Percentiles rank a stretch among this genome's conserved stretches.
phyloP scores from a whole-genome alignment of 2,329 filamentous ascomycete species.

The Thelonectria blattea region DNA sequence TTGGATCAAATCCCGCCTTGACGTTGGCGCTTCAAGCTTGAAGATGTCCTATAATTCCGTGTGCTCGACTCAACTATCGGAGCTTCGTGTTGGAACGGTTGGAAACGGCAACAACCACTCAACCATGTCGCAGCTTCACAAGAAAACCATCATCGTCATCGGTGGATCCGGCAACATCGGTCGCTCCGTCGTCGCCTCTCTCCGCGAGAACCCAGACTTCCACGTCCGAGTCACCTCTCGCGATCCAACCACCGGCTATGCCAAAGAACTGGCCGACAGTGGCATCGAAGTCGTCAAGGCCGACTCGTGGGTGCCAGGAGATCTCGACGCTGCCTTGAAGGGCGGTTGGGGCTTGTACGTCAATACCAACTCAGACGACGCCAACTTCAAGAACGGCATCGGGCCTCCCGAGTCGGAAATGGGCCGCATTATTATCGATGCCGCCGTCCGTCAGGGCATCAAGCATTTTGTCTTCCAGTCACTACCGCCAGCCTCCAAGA shows the following conservation, averaged over 20 bases:
- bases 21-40: too few species aligned
- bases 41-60: too few species aligned
- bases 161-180: background rate
- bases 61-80: too few species aligned
- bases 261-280: background rate
- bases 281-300: constrained; percentile 14
- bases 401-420: background rate
- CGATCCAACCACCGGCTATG: constrained; percentile 1
- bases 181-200: background rate
- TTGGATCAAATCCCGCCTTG: too few species aligned
- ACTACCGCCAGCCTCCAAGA: background rate
- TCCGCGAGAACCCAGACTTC: constrained; percentile 1
- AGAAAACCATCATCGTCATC: background rate
- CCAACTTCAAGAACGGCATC: background rate
- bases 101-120: too few species aligned
- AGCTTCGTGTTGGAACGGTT: too few species aligned
- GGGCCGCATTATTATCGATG: background rate
- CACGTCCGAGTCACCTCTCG: constrained; percentile 2
- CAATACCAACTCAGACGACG: constrained; percentile 31
- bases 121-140: too few species aligned
- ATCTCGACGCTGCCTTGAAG: constrained; percentile 17
- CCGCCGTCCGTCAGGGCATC: background rate
- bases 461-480: background rate
- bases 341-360: constrained; percentile 24
- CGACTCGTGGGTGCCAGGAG: constrained; percentile 4